These are phyloP conservation scores for Amanita pseudoporphyria DNA, from an alignment of 768 basidiomycete species.

Conservation along the genomic window DNA sequence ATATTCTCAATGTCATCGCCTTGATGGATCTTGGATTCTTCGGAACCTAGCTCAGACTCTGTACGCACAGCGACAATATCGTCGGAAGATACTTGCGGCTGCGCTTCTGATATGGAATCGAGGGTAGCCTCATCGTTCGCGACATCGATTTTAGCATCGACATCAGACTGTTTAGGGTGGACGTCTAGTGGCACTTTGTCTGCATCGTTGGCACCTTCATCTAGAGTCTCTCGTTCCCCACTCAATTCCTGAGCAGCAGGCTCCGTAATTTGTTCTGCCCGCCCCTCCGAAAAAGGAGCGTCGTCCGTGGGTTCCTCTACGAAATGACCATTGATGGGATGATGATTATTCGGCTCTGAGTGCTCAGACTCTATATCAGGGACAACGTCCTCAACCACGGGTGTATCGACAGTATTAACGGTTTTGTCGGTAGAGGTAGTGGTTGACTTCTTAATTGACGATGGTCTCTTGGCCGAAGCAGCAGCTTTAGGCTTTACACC, in stretches of 20 bases:
- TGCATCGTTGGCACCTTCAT: background rate
- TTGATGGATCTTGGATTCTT: background rate
- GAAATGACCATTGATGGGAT: background rate
- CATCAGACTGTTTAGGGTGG: background rate
- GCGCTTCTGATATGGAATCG: background rate
- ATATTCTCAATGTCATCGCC: constrained; percentile 51
- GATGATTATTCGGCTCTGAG: background rate
- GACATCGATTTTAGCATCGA: background rate
- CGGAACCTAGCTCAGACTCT: background rate
- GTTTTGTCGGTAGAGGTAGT: constrained; percentile 12
- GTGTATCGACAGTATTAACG: background rate
- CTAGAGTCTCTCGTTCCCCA: background rate
- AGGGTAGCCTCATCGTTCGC: background rate
- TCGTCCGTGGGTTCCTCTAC: constrained; percentile 4
- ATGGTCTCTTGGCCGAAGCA: constrained; percentile 14
- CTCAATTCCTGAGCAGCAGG: background rate
- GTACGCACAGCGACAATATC: background rate
- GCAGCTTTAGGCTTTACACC: constrained; percentile 14
- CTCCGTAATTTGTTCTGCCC: background rate
- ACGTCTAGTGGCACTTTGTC: background rate
- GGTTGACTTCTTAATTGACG: constrained; percentile 15
- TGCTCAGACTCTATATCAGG: background rate
- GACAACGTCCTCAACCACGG: background rate
- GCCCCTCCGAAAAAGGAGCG: background rate
- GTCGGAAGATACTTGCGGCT: background rate